Evolutionary conservation across 306 rosid species (phyloP).

Genomic region (Astragalus glycyphyllos): DNA sequence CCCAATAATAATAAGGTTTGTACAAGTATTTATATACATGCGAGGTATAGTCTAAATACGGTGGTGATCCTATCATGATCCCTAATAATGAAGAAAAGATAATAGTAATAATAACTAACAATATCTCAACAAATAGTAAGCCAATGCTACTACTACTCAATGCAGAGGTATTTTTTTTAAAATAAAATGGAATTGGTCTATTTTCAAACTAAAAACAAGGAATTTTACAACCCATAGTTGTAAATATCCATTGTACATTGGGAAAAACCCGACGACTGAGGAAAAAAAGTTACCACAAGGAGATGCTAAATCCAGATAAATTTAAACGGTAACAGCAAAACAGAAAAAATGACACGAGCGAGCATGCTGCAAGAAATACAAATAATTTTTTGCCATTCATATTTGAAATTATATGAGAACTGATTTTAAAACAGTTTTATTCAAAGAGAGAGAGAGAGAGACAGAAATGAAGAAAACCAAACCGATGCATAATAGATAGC

Average conservation of each 20-base stretch:
- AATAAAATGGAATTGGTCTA: constrained; percentile 21
- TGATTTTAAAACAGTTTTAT: constrained; percentile 3
- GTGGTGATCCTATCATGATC: too few relatives aligned
- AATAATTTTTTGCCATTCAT: constrained; percentile 10
- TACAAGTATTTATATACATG: too few relatives aligned
- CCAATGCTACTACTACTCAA: too few relatives aligned
- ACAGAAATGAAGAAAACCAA: constrained; percentile 36
- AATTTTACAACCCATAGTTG: constrained; percentile 1
- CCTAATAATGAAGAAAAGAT: too few relatives aligned
- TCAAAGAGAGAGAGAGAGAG: background rate
- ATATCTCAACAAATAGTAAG: too few relatives aligned
- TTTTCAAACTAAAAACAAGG: constrained; percentile 8
- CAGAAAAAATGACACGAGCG: constrained; percentile 1
- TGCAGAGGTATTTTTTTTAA: constrained; percentile 3
- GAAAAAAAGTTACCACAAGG: constrained; percentile 3
- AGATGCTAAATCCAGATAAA: constrained; percentile 8
- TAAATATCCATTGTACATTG: constrained; percentile 13
- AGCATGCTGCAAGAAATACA: constrained; percentile 34
- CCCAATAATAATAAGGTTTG: too few relatives aligned
- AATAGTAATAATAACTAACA: too few relatives aligned
- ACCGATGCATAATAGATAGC: constrained; percentile 93
- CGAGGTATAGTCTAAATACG: too few relatives aligned
- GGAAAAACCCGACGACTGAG: background rate
- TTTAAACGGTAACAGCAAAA: constrained; percentile 28
- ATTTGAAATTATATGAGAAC: constrained; percentile 9